phyloP scores from a whole-genome alignment of 116 monocot genomes.

The Phalaenopsis hybrid region DNA sequence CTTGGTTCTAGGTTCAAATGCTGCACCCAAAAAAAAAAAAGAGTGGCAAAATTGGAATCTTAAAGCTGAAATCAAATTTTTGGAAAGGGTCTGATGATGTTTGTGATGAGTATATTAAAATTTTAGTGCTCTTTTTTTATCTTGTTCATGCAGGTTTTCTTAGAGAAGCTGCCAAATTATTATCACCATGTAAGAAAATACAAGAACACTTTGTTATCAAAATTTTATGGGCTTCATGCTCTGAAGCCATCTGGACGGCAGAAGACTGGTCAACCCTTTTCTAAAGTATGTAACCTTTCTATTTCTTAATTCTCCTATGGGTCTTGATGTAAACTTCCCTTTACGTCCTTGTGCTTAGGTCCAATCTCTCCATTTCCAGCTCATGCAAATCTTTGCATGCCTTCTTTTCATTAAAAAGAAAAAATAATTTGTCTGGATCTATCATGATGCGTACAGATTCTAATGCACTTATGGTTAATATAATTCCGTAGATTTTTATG shows the following conservation, averaged over 20 bases:
- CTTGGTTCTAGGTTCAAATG: background rate
- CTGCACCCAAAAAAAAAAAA: background rate
- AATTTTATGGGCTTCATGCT: slow-evolving; percentile 30
- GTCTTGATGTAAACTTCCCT: background rate
- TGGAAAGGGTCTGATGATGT: too few species aligned
- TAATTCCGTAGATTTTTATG: background rate
- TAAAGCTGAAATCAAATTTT: background rate
- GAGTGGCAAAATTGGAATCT: background rate
- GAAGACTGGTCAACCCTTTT: slow-evolving; percentile 12
- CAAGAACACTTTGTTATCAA: slow-evolving; percentile 22
- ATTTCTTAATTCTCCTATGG: background rate
- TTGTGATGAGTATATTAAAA: too few species aligned
- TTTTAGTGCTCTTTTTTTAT: too few species aligned
- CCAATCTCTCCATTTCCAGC: background rate
- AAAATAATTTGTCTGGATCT: background rate
- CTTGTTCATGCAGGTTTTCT: slow-evolving; percentile 15
- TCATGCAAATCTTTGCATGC: background rate
- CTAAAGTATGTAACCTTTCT: background rate
- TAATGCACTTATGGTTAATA: background rate
- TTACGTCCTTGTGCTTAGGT: background rate
- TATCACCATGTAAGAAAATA: slow-evolving; percentile 18
- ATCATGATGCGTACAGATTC: background rate
- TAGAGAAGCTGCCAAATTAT: slow-evolving; percentile 26
- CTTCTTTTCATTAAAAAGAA: background rate
- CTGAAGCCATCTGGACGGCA: slow-evolving; percentile 20